Evolutionary conservation across 2,329 filamentous ascomycete genomes (phyloP).

Genomic region (Nothophaeocryptopus gaeumannii): DNA sequence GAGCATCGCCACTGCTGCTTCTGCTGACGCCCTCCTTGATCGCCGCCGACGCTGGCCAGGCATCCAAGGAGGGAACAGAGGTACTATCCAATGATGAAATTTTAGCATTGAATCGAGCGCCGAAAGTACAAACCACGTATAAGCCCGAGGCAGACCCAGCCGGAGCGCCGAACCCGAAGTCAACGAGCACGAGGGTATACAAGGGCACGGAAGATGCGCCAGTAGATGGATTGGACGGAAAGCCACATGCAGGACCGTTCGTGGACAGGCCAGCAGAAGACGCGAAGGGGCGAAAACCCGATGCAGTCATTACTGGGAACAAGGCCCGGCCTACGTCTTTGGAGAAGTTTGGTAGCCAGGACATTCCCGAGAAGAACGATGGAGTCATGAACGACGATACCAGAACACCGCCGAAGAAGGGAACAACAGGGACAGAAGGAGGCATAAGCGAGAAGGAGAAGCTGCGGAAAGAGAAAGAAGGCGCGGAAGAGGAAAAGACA

Average conservation of each 20-base stretch:
- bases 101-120: constrained; percentile 23
- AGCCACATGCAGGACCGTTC: constrained; percentile 83
- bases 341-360: constrained; percentile 33
- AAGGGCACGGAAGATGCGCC: constrained; percentile 74
- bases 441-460: constrained; percentile 87
- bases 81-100: constrained; percentile 28
- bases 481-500: constrained; percentile 63
- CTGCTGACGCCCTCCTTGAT: constrained; percentile 58
- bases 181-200: constrained; percentile 33
- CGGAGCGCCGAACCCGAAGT: constrained; percentile 26
- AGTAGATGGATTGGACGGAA: constrained; percentile 88
- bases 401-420: constrained; percentile 71
- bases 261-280: constrained; percentile 53
- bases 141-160: constrained; percentile 18
- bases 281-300: constrained; percentile 24
- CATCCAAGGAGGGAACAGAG: constrained; percentile 15
- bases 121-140: constrained; percentile 5
- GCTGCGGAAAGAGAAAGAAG: constrained; percentile 64
- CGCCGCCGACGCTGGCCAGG: constrained; percentile 41
- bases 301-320: constrained; percentile 27
- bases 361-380: constrained; percentile 59
- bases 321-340: constrained; percentile 36
- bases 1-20: constrained; percentile 51
- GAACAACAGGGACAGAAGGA: constrained; percentile 83
- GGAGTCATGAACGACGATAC: constrained; percentile 92